Percentiles rank a stretch among this genome's conserved stretches.
These are phyloP conservation scores for Neonectria coccinea DNA, from an alignment of 2,329 filamentous ascomycete genomes.

Conservation along the genomic window DNA sequence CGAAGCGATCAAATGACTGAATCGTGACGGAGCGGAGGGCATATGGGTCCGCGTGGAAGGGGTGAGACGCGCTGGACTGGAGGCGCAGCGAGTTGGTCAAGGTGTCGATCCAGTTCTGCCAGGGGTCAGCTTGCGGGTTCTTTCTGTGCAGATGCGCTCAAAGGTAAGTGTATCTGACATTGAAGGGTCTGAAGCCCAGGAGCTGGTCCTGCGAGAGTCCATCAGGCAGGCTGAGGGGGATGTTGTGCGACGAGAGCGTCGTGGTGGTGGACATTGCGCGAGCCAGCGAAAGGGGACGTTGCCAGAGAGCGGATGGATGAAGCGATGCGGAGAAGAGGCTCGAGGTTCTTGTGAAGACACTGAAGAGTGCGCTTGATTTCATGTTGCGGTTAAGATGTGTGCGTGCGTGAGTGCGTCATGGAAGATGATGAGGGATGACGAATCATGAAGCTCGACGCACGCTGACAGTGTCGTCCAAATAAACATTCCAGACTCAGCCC, in stretches of 20 bases:
- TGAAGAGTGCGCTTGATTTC: conserved; percentile 15
- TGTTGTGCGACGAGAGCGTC: conserved; percentile 43
- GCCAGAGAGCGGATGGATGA: background rate
- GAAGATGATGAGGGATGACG: background rate
- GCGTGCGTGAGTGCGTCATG: too few relatives aligned
- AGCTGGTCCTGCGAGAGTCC: conserved; percentile 60
- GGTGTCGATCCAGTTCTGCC: conserved; percentile 62
- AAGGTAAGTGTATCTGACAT: conserved; percentile 48
- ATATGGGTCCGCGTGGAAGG: conserved; percentile 68
- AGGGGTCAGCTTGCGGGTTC: background rate
- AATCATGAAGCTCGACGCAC: background rate
- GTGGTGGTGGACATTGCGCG: conserved; percentile 41
- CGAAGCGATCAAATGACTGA: conserved; percentile 67
- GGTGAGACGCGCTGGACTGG: conserved; percentile 58
- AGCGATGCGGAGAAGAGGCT: conserved; percentile 1
- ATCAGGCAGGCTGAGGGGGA: conserved; percentile 58
- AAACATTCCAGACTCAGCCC: background rate
- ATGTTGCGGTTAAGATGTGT: conserved; percentile 22
- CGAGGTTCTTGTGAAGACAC: background rate
- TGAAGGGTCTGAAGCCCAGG: conserved; percentile 62
- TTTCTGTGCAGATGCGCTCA: too few relatives aligned
- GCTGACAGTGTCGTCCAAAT: background rate
- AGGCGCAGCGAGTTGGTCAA: conserved; percentile 60
- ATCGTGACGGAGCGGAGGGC: conserved; percentile 61
- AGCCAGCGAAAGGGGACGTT: background rate